phyloP scores from a whole-genome alignment of 106 monocot species.

The Posidonia australis region DNA sequence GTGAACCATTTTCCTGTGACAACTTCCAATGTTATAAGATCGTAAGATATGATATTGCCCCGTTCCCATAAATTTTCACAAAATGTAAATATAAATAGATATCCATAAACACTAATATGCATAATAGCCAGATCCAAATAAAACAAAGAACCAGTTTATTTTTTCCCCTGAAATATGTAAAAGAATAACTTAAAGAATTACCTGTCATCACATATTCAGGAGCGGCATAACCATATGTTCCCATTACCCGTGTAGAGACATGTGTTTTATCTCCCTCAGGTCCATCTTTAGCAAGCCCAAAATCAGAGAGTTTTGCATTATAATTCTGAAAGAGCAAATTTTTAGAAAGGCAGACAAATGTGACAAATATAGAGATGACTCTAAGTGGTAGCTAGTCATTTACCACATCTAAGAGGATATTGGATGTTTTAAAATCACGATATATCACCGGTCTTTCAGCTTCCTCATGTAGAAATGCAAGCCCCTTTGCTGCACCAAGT shows the following conservation, averaged over 20 bases:
- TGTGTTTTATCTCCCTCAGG: constrained; percentile 47
- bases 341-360: background rate
- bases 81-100: no score
- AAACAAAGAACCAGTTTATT: background rate
- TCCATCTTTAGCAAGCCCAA: constrained; percentile 43
- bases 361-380: background rate
- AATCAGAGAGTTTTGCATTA: constrained; percentile 44
- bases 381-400: background rate
- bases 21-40: no score
- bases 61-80: no score
- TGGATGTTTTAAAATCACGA: constrained; percentile 41
- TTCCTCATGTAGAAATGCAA: constrained; percentile 45
- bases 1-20: no score
- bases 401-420: constrained; percentile 39
- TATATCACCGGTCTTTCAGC: constrained; percentile 43
- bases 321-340: constrained; percentile 25
- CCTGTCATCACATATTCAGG: constrained; percentile 55
- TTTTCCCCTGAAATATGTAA: background rate
- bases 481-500: constrained; percentile 39
- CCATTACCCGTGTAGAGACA: constrained; percentile 41
- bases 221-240: constrained; percentile 39
- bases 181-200: background rate
- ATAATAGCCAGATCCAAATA: no score
- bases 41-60: no score
- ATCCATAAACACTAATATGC: no score